Evolutionary conservation across 2,329 filamentous ascomycete species (phyloP).

Genomic region (Dichotomopilus funicola): DNA sequence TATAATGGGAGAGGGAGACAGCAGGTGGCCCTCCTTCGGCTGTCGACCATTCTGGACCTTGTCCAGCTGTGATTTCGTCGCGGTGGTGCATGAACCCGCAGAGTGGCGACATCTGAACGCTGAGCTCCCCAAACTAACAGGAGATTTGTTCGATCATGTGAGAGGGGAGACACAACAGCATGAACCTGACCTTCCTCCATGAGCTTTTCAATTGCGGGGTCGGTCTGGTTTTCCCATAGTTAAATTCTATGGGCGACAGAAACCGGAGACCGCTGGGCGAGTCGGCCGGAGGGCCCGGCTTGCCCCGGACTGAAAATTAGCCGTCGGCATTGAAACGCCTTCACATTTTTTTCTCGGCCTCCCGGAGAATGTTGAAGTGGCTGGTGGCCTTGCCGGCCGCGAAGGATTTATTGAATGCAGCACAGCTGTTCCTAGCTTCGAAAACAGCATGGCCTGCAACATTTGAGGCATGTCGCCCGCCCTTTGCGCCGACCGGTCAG

Average conservation of each 20-base stretch:
- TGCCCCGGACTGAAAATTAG: conserved; percentile 6
- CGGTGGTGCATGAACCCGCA: conserved; percentile 8
- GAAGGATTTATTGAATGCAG: conserved; percentile 6
- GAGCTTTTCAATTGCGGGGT: background rate
- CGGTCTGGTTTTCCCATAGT: background rate
- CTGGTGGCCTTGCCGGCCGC: background rate
- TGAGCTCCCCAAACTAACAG: too few species aligned
- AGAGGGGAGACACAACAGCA: too few species aligned
- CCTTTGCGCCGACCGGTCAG: conserved; percentile 1
- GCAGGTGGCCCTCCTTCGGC: background rate
- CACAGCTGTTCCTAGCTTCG: background rate
- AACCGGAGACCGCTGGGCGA: background rate
- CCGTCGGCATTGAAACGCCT: conserved; percentile 1
- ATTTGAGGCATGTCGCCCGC: background rate
- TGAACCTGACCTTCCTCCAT: too few species aligned
- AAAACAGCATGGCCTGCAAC: conserved; percentile 1
- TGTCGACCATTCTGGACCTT: background rate
- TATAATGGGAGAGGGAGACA: too few species aligned
- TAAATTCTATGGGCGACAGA: background rate
- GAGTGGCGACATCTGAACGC: background rate
- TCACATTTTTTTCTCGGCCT: too few species aligned
- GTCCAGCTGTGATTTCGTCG: background rate
- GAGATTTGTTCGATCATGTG: too few species aligned
- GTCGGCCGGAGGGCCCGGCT: conserved; percentile 3
- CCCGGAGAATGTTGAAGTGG: too few species aligned